Base-by-base conservation (phyloP, 257 asterid genomes). In the Dorcoceras hygrometricum region DNA sequence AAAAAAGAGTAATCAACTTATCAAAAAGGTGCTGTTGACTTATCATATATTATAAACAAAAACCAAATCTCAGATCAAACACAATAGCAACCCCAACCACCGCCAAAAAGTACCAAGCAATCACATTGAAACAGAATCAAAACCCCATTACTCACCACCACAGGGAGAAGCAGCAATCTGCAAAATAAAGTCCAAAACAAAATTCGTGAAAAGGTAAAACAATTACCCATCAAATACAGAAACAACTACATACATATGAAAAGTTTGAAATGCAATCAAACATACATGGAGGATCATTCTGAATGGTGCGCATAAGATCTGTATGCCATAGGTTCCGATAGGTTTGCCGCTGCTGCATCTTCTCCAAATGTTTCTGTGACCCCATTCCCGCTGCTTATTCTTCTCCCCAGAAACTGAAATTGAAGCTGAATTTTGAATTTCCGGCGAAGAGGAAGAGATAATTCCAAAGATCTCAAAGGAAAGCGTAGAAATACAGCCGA, bases 291-390 rank as follows among this genome's bases (percentile, higher is more conserved):
- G 96, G 84, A 75, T 90, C 96, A 6, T 83, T 71, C 66, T 88
- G 95, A 24, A 90, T 71, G 16, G 97, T 81, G 66, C 83, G 67
- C 91, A 78, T 81, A 28, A 94, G 99, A 88, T 94, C 99, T 67
- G 97, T 87, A 81, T 94, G 99, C 99, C 99, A 94, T 27, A 94
- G 76, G 68, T 94, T 94, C 25, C 96, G 95, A 71, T 85, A 94
- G 71, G 79, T 83, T 81, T 88, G 96, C 4, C 99, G 95, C 75
- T 76, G 82, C 84, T 93, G 86, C 97, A 93, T 86, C 87, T 90
- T 88, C 2, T 93, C 94, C 78, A 91, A 19, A 29, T 79, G 76
- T 72, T 76, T 79, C 77, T 93, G 97, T 58, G 89, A 75, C 80
- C 75, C 85, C 97, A 92, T 92, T 55, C 69, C 43, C 14, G 65